Conservation (phyloP, 306 rosid species). For the Quercus rubra region DNA sequence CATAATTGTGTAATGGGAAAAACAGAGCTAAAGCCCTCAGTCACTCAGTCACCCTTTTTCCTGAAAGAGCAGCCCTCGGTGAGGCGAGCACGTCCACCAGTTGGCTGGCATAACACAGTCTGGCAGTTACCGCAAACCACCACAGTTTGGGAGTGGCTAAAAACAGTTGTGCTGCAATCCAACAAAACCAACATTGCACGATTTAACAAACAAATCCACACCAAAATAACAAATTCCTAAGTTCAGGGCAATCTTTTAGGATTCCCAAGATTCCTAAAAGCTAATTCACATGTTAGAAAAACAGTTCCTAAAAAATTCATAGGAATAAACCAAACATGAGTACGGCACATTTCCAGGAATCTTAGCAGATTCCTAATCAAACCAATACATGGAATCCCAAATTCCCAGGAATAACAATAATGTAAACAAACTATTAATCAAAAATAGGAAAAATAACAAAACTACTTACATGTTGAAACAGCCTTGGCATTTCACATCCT, state of each 20-base stretch:
- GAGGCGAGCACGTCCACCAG: constrained; percentile 48
- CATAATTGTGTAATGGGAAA: not conserved
- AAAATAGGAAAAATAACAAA: not conserved
- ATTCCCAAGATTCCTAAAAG: no score
- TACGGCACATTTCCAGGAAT: no score
- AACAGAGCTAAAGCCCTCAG: constrained; percentile 12
- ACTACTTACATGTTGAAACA: constrained; percentile 53
- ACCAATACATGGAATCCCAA: no score
- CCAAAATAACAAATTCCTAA: no score
- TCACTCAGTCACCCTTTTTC: constrained; percentile 49
- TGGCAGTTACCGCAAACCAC: constrained; percentile 57
- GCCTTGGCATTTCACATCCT: constrained; percentile 61
- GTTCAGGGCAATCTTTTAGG: no score
- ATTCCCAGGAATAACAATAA: no score
- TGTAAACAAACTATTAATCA: not conserved
- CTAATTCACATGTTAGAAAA: no score
- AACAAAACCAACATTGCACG: not conserved
- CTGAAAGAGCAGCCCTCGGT: constrained; percentile 58
- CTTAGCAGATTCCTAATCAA: no score
- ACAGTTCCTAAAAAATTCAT: no score
- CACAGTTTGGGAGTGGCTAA: constrained; percentile 52
- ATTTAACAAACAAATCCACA: not conserved
- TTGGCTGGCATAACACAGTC: constrained; percentile 52
- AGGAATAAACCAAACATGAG: no score
- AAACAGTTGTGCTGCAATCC: constrained; percentile 46